Conservation (phyloP, 148 eudicot genomes). For the Gaultheria prostrata region DNA sequence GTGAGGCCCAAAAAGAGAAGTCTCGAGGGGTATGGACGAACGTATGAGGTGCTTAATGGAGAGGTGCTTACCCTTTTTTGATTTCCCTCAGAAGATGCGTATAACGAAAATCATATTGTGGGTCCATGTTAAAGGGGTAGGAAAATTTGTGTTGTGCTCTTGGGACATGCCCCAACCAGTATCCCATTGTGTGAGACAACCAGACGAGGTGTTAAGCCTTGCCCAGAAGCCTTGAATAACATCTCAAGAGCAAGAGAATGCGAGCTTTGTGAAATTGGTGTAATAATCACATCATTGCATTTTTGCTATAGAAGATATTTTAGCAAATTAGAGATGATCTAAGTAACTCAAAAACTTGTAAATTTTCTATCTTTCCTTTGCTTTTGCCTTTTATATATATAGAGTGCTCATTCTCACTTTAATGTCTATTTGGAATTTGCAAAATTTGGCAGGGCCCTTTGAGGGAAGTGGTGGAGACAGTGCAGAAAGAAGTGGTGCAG, state of each 20-base stretch:
- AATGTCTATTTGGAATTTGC: background rate
- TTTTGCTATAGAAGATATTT: background rate
- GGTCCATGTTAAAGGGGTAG: background rate
- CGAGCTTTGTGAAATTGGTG: too few relatives aligned
- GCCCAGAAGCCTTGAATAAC: background rate
- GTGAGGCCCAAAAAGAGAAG: too few relatives aligned
- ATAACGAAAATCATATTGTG: background rate
- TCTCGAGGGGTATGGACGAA: too few relatives aligned
- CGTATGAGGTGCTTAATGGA: too few relatives aligned
- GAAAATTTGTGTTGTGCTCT: background rate
- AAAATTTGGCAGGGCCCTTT: constrained; percentile 58
- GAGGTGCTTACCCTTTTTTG: background rate
- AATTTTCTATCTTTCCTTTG: background rate
- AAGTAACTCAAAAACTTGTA: background rate
- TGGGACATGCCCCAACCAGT: background rate
- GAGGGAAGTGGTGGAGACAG: constrained; percentile 58
- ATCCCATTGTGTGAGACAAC: background rate
- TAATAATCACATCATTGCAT: background rate
- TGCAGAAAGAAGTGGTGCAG: constrained; percentile 60
- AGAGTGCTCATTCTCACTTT: background rate
- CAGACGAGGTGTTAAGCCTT: background rate
- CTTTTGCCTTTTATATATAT: background rate
- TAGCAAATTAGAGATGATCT: background rate
- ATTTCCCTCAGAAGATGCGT: background rate
- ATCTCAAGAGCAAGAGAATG: background rate